Evolutionary conservation across 768 basidiomycete genomes (phyloP), one percentile per base, ranked within the genome.

Genomic region (Podaxis sp.): DNA sequence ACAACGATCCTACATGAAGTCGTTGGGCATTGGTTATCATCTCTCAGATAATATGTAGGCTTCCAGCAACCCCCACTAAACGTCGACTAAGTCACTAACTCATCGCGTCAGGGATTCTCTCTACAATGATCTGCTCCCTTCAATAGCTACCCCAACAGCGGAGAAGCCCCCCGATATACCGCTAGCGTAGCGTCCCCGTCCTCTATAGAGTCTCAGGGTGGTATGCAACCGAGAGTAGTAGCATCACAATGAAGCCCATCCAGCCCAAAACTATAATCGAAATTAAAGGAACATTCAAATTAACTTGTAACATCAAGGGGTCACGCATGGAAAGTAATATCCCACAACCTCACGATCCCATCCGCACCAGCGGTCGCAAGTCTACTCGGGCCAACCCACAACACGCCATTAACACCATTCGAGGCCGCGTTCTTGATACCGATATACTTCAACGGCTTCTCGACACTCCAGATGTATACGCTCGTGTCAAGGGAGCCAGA

Each of bases 401-500:
- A 77, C 6, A 95, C 93, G 20, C 83, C 82, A 64, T 87, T 88
- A 2, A 94, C 89, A 8, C 96, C 95, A 12, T 94, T 92, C 4
- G 93, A 87, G 40, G 87, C 87, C 0, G 92, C 94, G 64, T 95
- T 95, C 80, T 88, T 89, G 72, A 98, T 87, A 28, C 87, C 82
- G 38, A 95, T 85, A 66, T 90, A 91, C 74, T 83, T 87, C 73
- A 85, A 76, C 8, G 89, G 87, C 69, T 86, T 83, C 49, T 77
- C 77, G 33, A 93, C 86, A 66, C 88, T 87, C 87, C 92, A 98
- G 26, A 98, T 76, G 70, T 95, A 97, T 4, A 96, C 86, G 66
- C 94, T 86, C 33, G 95, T 96, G 72, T 99, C 96, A n/a, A 96
- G 81, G 20, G 94, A 93, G 11, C 90, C 95, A 3, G 94, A 95